Conservation (phyloP, 495 filamentous ascomycete genomes). For the Xylaria palmicola region DNA sequence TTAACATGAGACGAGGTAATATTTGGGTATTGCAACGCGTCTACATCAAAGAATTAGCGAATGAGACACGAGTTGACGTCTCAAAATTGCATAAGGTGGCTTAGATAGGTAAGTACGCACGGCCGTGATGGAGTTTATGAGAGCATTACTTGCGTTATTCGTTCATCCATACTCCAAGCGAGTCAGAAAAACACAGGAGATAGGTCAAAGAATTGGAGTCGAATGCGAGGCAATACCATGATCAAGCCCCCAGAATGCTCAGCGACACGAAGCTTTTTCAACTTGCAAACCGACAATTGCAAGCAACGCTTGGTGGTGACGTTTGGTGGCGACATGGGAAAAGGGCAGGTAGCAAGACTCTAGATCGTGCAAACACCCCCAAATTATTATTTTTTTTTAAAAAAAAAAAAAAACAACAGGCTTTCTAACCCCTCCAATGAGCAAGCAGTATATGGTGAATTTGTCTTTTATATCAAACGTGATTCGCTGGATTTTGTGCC, state of each 20-base stretch:
- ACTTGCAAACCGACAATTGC: neutral
- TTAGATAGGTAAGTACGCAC: constrained; percentile 12
- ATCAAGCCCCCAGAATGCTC: constrained; percentile 33
- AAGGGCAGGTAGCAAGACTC: constrained; percentile 5
- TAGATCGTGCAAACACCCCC: constrained; percentile 9
- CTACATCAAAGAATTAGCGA: neutral
- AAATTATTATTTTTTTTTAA: no score
- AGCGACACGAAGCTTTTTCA: constrained; percentile 11
- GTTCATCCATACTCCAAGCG: neutral
- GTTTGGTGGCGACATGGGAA: neutral
- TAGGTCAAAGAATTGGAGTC: constrained; percentile 1
- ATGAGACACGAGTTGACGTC: neutral
- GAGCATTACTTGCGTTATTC: constrained; percentile 7
- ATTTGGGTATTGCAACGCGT: constrained; percentile 8
- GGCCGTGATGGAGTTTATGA: constrained; percentile 6
- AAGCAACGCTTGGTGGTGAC: neutral
- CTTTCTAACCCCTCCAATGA: no score
- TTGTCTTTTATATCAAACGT: no score
- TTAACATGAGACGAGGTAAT: constrained; percentile 1
- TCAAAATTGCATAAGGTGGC: constrained; percentile 12
- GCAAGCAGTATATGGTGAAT: no score
- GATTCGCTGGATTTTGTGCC: no score
- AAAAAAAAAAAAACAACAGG: no score
- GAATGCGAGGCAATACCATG: constrained; percentile 1
- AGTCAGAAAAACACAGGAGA: constrained; percentile 7